Evolutionary conservation across 192 early-diverging fungal genomes (phyloP), one percentile per base, ranked within the genome.

Genomic region (Gryganskiella cystojenkinii): DNA sequence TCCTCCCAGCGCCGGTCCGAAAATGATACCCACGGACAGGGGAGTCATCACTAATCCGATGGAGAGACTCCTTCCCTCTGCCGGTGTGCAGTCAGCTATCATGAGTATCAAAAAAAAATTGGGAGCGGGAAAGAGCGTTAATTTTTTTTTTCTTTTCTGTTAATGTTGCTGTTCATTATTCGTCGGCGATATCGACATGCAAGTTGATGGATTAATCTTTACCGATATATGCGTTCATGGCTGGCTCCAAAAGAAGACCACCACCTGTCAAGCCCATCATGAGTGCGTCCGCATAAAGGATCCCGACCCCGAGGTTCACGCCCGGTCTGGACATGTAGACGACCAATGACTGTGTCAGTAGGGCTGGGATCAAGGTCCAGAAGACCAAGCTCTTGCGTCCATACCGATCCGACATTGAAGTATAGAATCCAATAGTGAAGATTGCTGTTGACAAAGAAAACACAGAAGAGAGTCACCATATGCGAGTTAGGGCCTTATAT

Each of bases 41-140:
- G 64, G 13, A 1, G 68, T 65, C 73, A 76, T 52, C 27, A 68
- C 46, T 28, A 40, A 76, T 57, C 73, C 73, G 14, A 76, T 62
- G 27, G 60, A 3, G 2, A 76, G 5, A 68, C 73, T 76, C 44
- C 73, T 49, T 43, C 65, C 73, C 33, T 59, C 33, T 0, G 52
- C 52, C 7, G 73, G 53, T 20, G 73, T 76, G 30, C 65, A 76
- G 31, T 76, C 73, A 5, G 60, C 73, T 76, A 22, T n/a, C n/a
- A 45, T 14, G 10, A 3, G 4, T 0, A 40, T 8, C 15, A 27
- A 53, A 30, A 35, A 3, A 42, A 52, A 34, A 30, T n/a, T n/a
- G n/a, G n/a, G n/a, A n/a, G n/a, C n/a, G n/a, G n/a, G n/a, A n/a
- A n/a, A n/a, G n/a, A n/a, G n/a, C n/a, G n/a, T n/a, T n/a, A n/a